Conservation (phyloP, 192 early-diverging fungal species). For the Mycoemilia scoparia region DNA sequence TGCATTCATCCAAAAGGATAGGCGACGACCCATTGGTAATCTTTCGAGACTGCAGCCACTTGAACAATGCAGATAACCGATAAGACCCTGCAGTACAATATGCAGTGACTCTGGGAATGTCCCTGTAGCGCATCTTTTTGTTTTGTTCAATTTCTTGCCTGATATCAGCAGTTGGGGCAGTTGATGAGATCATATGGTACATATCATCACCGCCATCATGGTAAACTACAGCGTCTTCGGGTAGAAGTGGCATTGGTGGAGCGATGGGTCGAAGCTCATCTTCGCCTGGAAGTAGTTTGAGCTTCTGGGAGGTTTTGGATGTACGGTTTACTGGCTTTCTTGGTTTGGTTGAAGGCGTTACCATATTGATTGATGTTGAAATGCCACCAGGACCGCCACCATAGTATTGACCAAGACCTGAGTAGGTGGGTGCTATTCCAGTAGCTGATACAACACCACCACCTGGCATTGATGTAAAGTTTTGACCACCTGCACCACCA, state of each 20-base stretch:
- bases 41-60: conserved; percentile 51
- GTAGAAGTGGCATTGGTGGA: too few species aligned
- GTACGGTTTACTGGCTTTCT: conserved; percentile 61
- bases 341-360: too few species aligned
- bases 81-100: conserved; percentile 75
- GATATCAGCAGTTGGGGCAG: conserved; percentile 31
- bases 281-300: conserved; percentile 72
- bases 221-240: conserved; percentile 26
- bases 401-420: too few species aligned
- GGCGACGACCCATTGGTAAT: conserved; percentile 42
- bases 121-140: conserved; percentile 50
- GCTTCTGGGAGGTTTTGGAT: conserved; percentile 84
- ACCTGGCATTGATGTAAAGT: too few species aligned
- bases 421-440: too few species aligned
- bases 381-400: too few species aligned
- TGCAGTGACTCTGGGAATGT: conserved; percentile 62
- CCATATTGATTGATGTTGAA: too few species aligned
- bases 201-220: conserved; percentile 29
- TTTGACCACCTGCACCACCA: too few species aligned
- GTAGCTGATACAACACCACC: too few species aligned
- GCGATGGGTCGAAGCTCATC: conserved; percentile 27
- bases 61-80: conserved; percentile 54
- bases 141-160: conserved; percentile 53
- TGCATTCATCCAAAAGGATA: conserved; percentile 66
- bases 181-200: conserved; percentile 55